Base-by-base conservation (phyloP, 2,329 filamentous ascomycete genomes). In the Ascocoryne sarcoides region DNA sequence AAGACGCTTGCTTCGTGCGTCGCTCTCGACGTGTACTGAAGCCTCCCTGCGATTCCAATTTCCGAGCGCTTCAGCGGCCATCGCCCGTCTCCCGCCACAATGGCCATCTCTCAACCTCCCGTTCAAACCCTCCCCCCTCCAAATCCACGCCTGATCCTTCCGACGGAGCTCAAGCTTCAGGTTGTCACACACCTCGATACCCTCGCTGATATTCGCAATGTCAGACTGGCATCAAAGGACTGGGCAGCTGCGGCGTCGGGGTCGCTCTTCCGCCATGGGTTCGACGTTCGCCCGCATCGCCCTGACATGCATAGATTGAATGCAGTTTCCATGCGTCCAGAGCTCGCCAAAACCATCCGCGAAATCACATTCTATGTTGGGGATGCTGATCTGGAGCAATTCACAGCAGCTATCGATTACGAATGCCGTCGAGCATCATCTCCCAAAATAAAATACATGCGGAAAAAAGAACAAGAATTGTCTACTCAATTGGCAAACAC, bases 81-180 rank as follows among this genome's bases (percentile, higher is more conserved):
- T n/a, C n/a, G n/a, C n/a, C n/a, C n/a, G n/a, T n/a, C n/a, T n/a
- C n/a, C n/a, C n/a, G n/a, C n/a, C n/a, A n/a, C n/a, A n/a, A n/a
- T n/a, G n/a, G n/a, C n/a, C n/a, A n/a, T n/a, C n/a, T n/a, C n/a
- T n/a, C n/a, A n/a, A n/a, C n/a, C n/a, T n/a, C n/a, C n/a, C n/a
- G n/a, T n/a, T n/a, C n/a, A n/a, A n/a, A n/a, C n/a, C n/a, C n/a
- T n/a, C n/a, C n/a, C n/a, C n/a, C n/a, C n/a, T n/a, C n/a, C n/a
- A n/a, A n/a, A n/a, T n/a, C n/a, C n/a, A n/a, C n/a, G n/a, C n/a
- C n/a, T n/a, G n/a, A n/a, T n/a, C 23, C 28, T 46, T 10, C 40
- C 40, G 3, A 23, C 28, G 2, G 44, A 47, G 36, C 10, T 47
- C 29, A 47, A 47, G 30, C 20, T 41, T 10, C 32, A 36, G n/a